These are phyloP conservation scores for Colletotrichum incanum DNA, from an alignment of 2,329 filamentous ascomycete species.

Conservation along the genomic window DNA sequence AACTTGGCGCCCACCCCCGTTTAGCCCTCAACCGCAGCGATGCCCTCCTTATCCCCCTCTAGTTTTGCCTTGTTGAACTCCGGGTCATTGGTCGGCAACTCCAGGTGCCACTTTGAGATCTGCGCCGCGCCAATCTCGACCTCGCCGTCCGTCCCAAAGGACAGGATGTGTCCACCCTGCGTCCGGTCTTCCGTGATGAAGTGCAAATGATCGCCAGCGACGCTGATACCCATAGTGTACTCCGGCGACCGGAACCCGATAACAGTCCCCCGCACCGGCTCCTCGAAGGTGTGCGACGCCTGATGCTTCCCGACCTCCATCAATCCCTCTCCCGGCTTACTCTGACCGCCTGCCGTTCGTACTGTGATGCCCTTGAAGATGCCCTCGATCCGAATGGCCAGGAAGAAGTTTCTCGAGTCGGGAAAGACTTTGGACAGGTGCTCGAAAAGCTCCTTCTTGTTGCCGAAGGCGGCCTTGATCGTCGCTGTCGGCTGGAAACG, in stretches of 20 bases:
- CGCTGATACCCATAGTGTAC: conserved; percentile 53
- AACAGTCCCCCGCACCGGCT: conserved; percentile 48
- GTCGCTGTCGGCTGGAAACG: conserved; percentile 48
- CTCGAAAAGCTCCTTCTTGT: conserved; percentile 49
- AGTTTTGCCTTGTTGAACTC: conserved; percentile 52
- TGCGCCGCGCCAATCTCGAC: conserved; percentile 50
- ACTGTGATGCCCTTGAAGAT: conserved; percentile 50
- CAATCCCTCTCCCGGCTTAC: conserved; percentile 48
- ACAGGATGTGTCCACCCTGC: conserved; percentile 52
- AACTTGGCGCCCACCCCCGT: too few relatives aligned
- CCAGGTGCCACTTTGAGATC: conserved; percentile 50
- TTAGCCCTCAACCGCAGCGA: conserved; percentile 52
- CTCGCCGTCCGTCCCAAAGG: conserved; percentile 50
- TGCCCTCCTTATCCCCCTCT: conserved; percentile 48
- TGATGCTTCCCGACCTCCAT: conserved; percentile 50
- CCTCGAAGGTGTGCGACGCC: conserved; percentile 49
- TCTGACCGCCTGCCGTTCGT: conserved; percentile 53
- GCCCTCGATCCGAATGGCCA: conserved; percentile 51
- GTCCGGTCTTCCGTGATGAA: conserved; percentile 52
- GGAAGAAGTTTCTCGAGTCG: conserved; percentile 49
- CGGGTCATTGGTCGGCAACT: conserved; percentile 52
- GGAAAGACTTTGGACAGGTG: conserved; percentile 47
- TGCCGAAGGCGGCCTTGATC: conserved; percentile 44
- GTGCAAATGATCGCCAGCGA: conserved; percentile 54
- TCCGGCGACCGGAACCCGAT: conserved; percentile 52